Evolutionary conservation across 1,139 yeast genomes (phyloP).

Genomic region (Yamadazyma mexicana): DNA sequence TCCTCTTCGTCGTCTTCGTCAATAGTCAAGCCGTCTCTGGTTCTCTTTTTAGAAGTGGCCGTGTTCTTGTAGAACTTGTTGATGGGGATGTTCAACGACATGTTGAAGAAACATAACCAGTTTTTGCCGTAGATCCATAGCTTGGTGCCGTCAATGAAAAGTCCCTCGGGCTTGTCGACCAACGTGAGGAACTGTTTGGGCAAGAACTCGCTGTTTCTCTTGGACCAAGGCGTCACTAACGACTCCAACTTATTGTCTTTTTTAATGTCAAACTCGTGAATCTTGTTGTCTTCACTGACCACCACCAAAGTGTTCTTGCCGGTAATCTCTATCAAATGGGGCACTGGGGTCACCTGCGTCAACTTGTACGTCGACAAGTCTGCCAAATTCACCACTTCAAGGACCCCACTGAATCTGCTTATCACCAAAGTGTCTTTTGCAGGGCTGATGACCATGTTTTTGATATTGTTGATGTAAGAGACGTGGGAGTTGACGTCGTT

Average conservation of each 20-base stretch:
- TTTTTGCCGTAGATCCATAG: constrained; percentile 88
- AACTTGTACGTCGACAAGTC: constrained; percentile 47
- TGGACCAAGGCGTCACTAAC: constrained; percentile 77
- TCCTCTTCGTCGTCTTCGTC: constrained; percentile 32
- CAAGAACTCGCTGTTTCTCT: constrained; percentile 67
- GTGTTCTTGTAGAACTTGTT: constrained; percentile 29
- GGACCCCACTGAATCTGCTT: constrained; percentile 58
- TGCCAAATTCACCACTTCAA: constrained; percentile 49
- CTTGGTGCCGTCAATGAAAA: constrained; percentile 46
- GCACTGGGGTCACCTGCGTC: constrained; percentile 31
- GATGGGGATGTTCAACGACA: constrained; percentile 58
- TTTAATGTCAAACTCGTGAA: constrained; percentile 58
- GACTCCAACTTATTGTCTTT: constrained; percentile 17
- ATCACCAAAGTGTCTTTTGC: constrained; percentile 42
- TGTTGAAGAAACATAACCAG: constrained; percentile 79
- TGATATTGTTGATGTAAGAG: constrained; percentile 45
- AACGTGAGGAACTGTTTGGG: constrained; percentile 64
- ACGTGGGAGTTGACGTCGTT: constrained; percentile 25
- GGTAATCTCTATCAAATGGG: constrained; percentile 66
- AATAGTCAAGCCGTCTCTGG: constrained; percentile 61
- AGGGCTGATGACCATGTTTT: constrained; percentile 46
- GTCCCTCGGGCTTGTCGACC: constrained; percentile 74
- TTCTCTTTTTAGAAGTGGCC: constrained; percentile 49
- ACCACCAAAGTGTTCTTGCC: constrained; percentile 54
- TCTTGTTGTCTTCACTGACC: constrained; percentile 70